Evolutionary conservation across 306 rosid species (phyloP).

Genomic region (Fragaria iinumae): DNA sequence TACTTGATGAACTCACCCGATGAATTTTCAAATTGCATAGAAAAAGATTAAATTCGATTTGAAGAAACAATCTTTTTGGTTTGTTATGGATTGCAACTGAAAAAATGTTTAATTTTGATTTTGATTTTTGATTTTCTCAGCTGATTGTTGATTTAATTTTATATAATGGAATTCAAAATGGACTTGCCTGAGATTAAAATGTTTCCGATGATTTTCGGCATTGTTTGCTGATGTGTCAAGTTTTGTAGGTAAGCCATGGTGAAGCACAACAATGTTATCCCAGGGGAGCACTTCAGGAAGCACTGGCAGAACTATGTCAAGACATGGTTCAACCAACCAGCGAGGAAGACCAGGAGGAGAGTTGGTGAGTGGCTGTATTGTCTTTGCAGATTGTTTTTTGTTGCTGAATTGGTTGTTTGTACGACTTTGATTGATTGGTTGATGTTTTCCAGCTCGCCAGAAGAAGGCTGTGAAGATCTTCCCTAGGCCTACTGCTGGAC

Average conservation of each 20-base stretch:
- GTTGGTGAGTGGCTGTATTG: neutral
- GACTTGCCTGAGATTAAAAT: neutral
- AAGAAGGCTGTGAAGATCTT: constrained; percentile 53
- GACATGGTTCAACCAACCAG: constrained; percentile 66
- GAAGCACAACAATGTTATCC: constrained; percentile 63
- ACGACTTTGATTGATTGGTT: too few relatives aligned
- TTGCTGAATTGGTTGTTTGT: too few relatives aligned
- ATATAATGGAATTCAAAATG: neutral
- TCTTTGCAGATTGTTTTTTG: too few relatives aligned
- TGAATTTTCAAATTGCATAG: neutral
- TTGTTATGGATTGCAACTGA: too few relatives aligned
- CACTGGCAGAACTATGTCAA: constrained; percentile 59
- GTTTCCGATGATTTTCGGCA: neutral
- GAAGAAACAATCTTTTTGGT: too few relatives aligned
- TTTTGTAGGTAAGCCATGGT: constrained; percentile 44
- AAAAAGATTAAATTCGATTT: too few relatives aligned
- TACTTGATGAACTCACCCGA: neutral
- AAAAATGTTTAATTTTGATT: neutral
- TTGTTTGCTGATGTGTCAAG: neutral
- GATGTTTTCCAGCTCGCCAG: constrained; percentile 29
- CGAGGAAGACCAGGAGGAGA: constrained; percentile 51
- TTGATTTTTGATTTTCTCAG: neutral
- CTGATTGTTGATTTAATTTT: neutral
- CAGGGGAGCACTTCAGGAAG: constrained; percentile 50
- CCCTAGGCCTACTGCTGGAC: constrained; percentile 54